A percentile compares a stretch with the other conserved stretches of the same genome.
Conservation (phyloP, 768 basidiomycete species). For the Antrodiella citrinella region DNA sequence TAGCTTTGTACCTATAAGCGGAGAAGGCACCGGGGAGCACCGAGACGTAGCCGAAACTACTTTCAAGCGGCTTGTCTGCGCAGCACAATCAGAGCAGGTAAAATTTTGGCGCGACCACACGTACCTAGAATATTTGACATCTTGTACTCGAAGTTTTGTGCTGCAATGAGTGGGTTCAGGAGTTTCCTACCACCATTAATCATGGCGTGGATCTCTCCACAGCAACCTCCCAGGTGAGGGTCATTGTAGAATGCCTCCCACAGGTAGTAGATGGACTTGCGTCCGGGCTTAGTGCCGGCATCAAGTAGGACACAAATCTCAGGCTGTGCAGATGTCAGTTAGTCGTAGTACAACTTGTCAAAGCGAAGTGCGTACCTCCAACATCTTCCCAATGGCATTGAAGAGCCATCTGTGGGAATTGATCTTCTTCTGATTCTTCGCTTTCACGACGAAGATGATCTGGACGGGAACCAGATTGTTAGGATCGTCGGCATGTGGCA, state of each 20-base stretch:
- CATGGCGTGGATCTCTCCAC: slow-evolving; percentile 96
- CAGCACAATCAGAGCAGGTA: slow-evolving; percentile 7
- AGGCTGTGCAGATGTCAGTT: slow-evolving; percentile 40
- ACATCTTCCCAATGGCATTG: slow-evolving; percentile 81
- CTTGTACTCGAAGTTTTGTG: slow-evolving; percentile 97
- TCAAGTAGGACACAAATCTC: slow-evolving; percentile 90
- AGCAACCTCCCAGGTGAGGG: slow-evolving; percentile 73
- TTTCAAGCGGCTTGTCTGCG: slow-evolving; percentile 87
- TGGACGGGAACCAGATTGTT: slow-evolving; percentile 92
- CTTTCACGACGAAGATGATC: slow-evolving; percentile 86
- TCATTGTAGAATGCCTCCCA: slow-evolving; percentile 91
- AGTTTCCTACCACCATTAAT: slow-evolving; percentile 88
- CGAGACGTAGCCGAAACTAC: slow-evolving; percentile 92
- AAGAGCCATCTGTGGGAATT: slow-evolving; percentile 95
- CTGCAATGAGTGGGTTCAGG: slow-evolving; percentile 85
- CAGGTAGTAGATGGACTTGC: slow-evolving; percentile 91
- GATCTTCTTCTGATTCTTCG: slow-evolving; percentile 94
- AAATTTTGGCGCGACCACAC: slow-evolving; percentile 10
- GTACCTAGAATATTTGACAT: slow-evolving; percentile 93
- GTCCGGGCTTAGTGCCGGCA: slow-evolving; percentile 94
- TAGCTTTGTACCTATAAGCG: slow-evolving; percentile 90
- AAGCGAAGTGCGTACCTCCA: slow-evolving; percentile 44
- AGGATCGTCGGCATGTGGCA: slow-evolving; percentile 82
- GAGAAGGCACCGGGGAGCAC: slow-evolving; percentile 96
- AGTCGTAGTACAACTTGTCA: not conserved